These are phyloP conservation scores for Mycena alexandri DNA, from an alignment of 768 basidiomycete genomes.

Conservation along the genomic window DNA sequence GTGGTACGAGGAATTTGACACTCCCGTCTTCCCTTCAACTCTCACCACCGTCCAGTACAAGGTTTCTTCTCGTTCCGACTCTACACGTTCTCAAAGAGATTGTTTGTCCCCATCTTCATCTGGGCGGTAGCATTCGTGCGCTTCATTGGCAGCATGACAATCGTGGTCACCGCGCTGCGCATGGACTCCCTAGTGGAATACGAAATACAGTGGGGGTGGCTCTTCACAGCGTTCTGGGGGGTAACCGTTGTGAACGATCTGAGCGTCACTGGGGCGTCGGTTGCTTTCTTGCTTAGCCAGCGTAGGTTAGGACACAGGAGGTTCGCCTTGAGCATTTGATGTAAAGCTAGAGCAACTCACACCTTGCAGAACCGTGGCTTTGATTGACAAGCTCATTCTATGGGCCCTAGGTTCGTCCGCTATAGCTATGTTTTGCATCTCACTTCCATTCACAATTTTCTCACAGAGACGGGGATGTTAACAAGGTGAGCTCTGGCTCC, in stretches of 20 bases:
- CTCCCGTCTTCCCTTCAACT: background rate
- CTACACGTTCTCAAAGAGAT: background rate
- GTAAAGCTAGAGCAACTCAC: background rate
- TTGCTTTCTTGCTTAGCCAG: background rate
- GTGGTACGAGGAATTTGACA: background rate
- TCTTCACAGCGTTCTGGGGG: background rate
- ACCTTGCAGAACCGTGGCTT: background rate
- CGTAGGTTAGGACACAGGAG: background rate
- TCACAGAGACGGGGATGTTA: constrained; percentile 14
- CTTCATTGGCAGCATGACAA: background rate
- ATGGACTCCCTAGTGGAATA: background rate
- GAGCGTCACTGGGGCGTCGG: background rate
- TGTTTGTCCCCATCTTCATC: background rate
- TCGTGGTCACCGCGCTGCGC: background rate
- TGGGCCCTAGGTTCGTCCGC: constrained; percentile 14
- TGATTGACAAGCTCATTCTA: constrained; percentile 14
- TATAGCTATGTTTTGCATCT: too few relatives aligned
- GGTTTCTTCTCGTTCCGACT: constrained; percentile 7
- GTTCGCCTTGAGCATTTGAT: background rate
- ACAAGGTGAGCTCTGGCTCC: background rate
- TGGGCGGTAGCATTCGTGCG: background rate
- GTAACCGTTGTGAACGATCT: background rate
- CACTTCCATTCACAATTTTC: background rate
- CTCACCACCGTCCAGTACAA: constrained; percentile 1
- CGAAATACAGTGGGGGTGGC: background rate